phyloP scores from a whole-genome alignment of 352 stramenopile species.

The Phytophthora pinifolia region DNA sequence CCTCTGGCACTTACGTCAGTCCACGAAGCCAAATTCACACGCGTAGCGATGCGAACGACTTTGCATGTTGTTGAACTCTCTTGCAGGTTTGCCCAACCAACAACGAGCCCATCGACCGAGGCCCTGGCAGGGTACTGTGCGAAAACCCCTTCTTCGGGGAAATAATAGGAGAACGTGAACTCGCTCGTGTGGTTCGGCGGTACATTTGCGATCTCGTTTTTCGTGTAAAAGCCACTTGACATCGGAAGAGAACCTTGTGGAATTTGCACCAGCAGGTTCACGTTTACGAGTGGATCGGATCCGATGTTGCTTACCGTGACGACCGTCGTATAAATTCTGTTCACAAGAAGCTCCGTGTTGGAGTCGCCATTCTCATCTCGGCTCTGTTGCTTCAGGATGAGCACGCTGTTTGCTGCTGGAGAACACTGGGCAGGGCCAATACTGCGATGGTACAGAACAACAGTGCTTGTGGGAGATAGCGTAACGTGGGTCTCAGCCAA shows the following conservation, averaged over 20 bases:
- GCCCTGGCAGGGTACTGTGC: conserved; percentile 54
- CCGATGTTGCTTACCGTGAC: conserved; percentile 66
- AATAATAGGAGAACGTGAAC: conserved; percentile 61
- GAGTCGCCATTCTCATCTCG: conserved; percentile 27
- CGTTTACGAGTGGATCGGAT: conserved; percentile 20
- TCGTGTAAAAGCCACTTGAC: conserved; percentile 46
- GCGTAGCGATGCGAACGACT: conserved; percentile 33
- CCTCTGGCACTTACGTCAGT: conserved; percentile 49
- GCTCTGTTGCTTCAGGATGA: conserved; percentile 59
- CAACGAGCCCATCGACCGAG: conserved; percentile 34
- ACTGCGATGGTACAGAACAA: conserved; percentile 58
- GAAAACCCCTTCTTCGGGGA: conserved; percentile 46
- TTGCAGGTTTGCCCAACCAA: conserved; percentile 39
- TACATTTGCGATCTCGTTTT: conserved; percentile 40
- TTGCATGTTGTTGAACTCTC: conserved; percentile 12
- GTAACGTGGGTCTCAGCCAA: conserved; percentile 13
- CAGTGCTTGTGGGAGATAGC: conserved; percentile 18
- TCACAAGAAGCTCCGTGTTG: conserved; percentile 44
- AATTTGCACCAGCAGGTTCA: conserved; percentile 70
- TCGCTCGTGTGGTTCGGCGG: conserved; percentile 41
- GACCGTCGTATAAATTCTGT: conserved; percentile 49
- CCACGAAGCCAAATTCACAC: conserved; percentile 62
- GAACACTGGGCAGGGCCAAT: conserved; percentile 28
- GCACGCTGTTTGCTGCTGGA: conserved; percentile 31
- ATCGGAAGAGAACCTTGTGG: conserved; percentile 56